A percentile compares a stretch with the other conserved stretches of the same genome.
phyloP scores from a whole-genome alignment of 371 early-diverging fungal genomes.

The Parasitella parasitica region DNA sequence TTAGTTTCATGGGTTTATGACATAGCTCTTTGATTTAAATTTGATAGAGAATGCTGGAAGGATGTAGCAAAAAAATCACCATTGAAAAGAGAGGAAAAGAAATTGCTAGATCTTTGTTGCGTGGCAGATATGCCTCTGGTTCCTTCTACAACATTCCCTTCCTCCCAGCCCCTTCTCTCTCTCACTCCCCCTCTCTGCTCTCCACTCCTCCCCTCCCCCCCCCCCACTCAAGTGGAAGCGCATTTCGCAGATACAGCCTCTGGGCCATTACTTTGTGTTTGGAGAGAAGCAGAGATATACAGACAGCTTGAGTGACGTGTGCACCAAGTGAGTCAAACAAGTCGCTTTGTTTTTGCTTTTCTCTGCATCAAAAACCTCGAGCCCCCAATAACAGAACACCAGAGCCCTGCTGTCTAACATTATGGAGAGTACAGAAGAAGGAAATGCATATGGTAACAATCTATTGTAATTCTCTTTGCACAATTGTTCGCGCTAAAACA shows the following conservation, averaged over 20 bases:
- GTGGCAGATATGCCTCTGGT: not conserved
- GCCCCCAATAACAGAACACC: not conserved
- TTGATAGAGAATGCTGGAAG: not conserved
- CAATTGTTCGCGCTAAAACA: no score
- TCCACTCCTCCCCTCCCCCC: no score
- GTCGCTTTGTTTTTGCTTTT: not conserved
- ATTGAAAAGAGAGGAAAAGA: not conserved
- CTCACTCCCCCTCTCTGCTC: no score
- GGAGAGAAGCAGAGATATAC: not conserved
- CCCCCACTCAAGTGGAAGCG: no score
- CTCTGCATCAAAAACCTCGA: not conserved
- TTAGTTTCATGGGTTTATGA: slow-evolving; percentile 10
- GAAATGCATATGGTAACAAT: slow-evolving; percentile 4
- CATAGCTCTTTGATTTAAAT: not conserved
- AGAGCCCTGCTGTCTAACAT: not conserved
- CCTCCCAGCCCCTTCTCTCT: not conserved
- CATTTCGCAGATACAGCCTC: no score
- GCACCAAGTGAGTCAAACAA: no score
- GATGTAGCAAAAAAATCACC: not conserved
- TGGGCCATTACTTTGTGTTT: not conserved
- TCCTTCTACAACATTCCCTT: not conserved
- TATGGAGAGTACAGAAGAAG: slow-evolving; percentile 6
- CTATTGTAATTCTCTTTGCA: no score
- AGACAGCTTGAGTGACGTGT: no score
- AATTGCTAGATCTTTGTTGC: not conserved